Evolutionary conservation across 257 asterid genomes (phyloP).

Genomic region (Rauvolfia tetraphylla): DNA sequence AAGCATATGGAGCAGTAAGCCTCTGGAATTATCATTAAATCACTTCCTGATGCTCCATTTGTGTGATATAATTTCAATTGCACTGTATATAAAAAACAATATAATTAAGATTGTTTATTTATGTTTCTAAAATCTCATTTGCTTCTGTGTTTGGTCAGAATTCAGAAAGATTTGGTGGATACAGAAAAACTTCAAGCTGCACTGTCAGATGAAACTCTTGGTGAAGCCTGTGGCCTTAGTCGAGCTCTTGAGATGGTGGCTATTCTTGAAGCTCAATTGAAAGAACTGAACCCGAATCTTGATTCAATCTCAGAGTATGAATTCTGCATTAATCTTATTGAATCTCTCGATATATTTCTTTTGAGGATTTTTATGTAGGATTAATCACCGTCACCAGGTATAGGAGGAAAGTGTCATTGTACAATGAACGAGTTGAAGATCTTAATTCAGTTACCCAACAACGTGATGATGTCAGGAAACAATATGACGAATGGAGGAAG

Average conservation of each 20-base stretch:
- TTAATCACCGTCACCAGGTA: slow-evolving; percentile 44
- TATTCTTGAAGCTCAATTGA: slow-evolving; percentile 87
- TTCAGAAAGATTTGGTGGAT: slow-evolving; percentile 86
- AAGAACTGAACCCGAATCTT: slow-evolving; percentile 95
- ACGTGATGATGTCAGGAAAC: slow-evolving; percentile 85
- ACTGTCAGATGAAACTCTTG: slow-evolving; percentile 57
- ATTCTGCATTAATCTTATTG: slow-evolving; percentile 6
- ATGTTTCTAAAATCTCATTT: slow-evolving; percentile 4
- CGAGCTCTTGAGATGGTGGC: slow-evolving; percentile 81
- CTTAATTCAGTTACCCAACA: slow-evolving; percentile 76
- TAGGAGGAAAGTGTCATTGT: slow-evolving; percentile 64
- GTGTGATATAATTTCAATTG: no score
- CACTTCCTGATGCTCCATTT: background rate
- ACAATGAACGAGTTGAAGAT: slow-evolving; percentile 81
- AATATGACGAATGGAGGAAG: slow-evolving; percentile 92
- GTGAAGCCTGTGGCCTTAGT: slow-evolving; percentile 54
- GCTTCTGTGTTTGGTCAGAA: slow-evolving; percentile 39
- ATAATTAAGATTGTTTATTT: background rate
- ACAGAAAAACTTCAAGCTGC: slow-evolving; percentile 74
- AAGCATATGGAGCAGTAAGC: slow-evolving; percentile 95
- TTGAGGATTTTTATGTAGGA: background rate
- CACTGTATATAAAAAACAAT: background rate
- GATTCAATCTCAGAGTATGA: slow-evolving; percentile 93
- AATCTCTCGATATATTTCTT: background rate
- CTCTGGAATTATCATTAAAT: background rate